Percentiles rank a stretch among this genome's conserved stretches.
phyloP scores from a whole-genome alignment of 1,139 yeast genomes.

The Candida frijolesensis region DNA sequence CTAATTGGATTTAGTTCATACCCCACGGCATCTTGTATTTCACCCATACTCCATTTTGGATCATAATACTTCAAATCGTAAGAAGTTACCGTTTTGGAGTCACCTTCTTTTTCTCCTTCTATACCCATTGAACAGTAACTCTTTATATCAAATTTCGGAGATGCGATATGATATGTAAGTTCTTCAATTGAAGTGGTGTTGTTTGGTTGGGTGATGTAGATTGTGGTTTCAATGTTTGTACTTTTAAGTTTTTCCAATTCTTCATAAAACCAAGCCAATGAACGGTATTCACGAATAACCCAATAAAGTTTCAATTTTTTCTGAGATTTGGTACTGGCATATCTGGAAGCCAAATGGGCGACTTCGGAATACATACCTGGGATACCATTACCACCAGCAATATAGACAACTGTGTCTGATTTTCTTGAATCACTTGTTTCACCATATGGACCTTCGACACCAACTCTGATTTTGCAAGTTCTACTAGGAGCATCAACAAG shows the following conservation, averaged over 20 bases:
- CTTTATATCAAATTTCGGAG: neutral
- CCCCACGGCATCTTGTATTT: conserved; percentile 13
- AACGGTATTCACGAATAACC: conserved; percentile 46
- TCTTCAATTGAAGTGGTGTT: conserved; percentile 4
- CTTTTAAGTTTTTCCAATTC: conserved; percentile 37
- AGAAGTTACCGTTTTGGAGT: conserved; percentile 2
- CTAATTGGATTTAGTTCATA: conserved; percentile 22
- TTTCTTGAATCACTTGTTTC: conserved; percentile 29
- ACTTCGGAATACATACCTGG: conserved; percentile 48
- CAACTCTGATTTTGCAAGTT: conserved; percentile 29
- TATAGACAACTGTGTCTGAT: conserved; percentile 33
- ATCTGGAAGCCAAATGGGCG: conserved; percentile 23
- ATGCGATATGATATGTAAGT: neutral
- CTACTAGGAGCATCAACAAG: conserved; percentile 29
- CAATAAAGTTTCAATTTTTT: conserved; percentile 36
- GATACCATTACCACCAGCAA: conserved; percentile 46
- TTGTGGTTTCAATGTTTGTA: conserved; percentile 27
- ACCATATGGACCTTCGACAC: conserved; percentile 46
- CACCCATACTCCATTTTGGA: conserved; percentile 5
- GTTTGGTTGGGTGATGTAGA: conserved; percentile 22
- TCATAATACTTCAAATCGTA: neutral
- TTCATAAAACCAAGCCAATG: conserved; percentile 48
- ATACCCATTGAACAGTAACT: neutral
- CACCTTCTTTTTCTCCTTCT: conserved; percentile 3
- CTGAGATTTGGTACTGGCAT: conserved; percentile 14